These are phyloP conservation scores for Cyclostephanos invisitatus DNA, from an alignment of 108 stramenopile species.

Conservation along the genomic window DNA sequence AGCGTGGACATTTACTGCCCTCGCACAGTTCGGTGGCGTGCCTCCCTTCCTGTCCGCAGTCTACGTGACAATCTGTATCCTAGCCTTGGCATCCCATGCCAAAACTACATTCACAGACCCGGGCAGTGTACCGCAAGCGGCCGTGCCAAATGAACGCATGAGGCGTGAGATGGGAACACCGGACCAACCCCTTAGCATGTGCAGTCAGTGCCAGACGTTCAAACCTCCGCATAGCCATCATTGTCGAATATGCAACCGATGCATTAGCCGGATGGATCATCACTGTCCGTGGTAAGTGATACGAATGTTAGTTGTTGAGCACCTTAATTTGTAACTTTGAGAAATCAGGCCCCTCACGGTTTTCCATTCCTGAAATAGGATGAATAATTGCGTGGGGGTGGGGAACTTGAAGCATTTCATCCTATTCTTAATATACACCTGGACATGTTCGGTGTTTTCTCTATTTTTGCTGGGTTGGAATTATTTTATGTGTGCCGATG, in stretches of 20 bases:
- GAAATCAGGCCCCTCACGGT: conserved; percentile 56
- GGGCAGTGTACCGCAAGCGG: conserved; percentile 79
- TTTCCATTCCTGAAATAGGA: conserved; percentile 57
- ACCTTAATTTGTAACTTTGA: background rate
- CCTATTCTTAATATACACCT: conserved; percentile 78
- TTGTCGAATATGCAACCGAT: conserved; percentile 95
- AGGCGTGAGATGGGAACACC: conserved; percentile 43
- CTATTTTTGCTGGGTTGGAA: conserved; percentile 67
- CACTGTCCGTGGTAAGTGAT: conserved; percentile 86
- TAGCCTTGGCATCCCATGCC: conserved; percentile 84
- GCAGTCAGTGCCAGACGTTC: conserved; percentile 89
- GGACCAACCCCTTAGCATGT: conserved; percentile 57
- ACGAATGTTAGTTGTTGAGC: conserved; percentile 8
- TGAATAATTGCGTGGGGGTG: conserved; percentile 96
- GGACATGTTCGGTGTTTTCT: conserved; percentile 68
- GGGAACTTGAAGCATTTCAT: conserved; percentile 85
- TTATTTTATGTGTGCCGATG: conserved; percentile 75
- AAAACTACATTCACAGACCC: conserved; percentile 94
- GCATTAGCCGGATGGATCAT: conserved; percentile 92
- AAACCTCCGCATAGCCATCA: conserved; percentile 93
- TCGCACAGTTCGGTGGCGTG: conserved; percentile 63
- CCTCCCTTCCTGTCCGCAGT: conserved; percentile 45
- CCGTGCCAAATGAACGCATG: conserved; percentile 63
- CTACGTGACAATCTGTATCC: conserved; percentile 57
- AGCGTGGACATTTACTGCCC: conserved; percentile 64